Base-by-base conservation (phyloP, 2,329 filamentous ascomycete genomes). In the Paraconiothyrium brasiliense region DNA sequence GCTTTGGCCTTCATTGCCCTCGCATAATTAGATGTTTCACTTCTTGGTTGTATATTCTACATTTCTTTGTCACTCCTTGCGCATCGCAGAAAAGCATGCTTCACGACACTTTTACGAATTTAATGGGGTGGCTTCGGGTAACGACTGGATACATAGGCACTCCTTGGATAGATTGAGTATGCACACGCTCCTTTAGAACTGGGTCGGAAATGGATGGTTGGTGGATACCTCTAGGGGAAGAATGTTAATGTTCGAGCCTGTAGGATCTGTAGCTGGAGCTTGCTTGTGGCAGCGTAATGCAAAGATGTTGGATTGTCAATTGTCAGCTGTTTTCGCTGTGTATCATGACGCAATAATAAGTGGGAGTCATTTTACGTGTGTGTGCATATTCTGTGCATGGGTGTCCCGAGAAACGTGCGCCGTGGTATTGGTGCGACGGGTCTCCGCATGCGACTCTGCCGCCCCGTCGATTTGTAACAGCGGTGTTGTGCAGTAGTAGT, bases 1-100 rank as follows among this genome's bases (percentile, higher is more conserved):
- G 66, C 60, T n/a, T 41, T 62, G 13, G 66, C 60, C 4, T n/a
- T 68, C 4, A 51, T 57, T 20, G 58, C 54, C 49, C 37, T 63
- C 46, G 54, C 44, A 14, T 68, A 63, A 59, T 50, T 14, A 24
- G 14, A 27, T 3, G 10, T 8, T 47, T 22, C 16, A 32, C 37
- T 44, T 49, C 30, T 58, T 37, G 5, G 14, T 1, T 51, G 57
- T 58, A 52, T 52, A 46, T 46, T 43, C 35, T 58, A 37, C 30
- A 44, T 8, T 58, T 58, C 39, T 46, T 16, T 13, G 20, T 52
- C 57, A 10, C 57, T 58, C 57, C 48, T 58, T 58, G 16, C 13
- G 35, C 44, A 20, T 34, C 16, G 14, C 20, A 20, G 20, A 20
- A 57, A n/a, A 22, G 32, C 34, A 43, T 20, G 30, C 5, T 57